These are phyloP conservation scores for Penicillium subrubescens DNA, from an alignment of 495 filamentous ascomycete species.

Conservation along the genomic window DNA sequence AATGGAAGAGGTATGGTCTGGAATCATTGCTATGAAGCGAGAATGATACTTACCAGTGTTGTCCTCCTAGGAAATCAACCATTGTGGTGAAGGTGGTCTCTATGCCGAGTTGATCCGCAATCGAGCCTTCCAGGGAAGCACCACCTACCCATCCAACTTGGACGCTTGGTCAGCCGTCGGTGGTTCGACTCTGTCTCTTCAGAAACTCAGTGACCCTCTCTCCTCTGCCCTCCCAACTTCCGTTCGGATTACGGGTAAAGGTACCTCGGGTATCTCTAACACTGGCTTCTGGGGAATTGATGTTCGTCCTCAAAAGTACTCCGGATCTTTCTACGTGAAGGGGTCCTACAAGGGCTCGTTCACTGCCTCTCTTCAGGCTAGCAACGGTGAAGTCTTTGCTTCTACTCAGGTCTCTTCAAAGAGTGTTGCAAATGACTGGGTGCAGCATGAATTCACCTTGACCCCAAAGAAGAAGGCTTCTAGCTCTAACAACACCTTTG, in stretches of 20 bases:
- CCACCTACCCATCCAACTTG: constrained; percentile 45
- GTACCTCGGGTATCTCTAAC: constrained; percentile 57
- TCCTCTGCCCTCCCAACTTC: constrained; percentile 63
- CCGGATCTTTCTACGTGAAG: constrained; percentile 60
- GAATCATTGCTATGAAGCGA: neutral
- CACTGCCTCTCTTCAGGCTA: constrained; percentile 33
- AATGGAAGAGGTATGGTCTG: constrained; percentile 54
- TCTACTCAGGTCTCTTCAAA: constrained; percentile 29
- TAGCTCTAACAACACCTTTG: constrained; percentile 65
- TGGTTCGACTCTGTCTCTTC: constrained; percentile 52
- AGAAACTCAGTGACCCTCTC: constrained; percentile 55
- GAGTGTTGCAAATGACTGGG: constrained; percentile 30
- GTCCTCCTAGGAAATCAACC: constrained; percentile 62
- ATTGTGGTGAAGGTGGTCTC: constrained; percentile 75
- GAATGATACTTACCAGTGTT: neutral
- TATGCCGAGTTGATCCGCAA: constrained; percentile 76
- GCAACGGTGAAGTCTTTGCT: constrained; percentile 35
- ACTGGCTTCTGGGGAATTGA: constrained; percentile 66
- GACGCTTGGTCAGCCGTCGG: constrained; percentile 57
- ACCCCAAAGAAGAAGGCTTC: constrained; percentile 45
- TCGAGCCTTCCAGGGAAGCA: constrained; percentile 65
- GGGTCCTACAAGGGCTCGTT: constrained; percentile 39
- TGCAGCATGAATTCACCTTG: constrained; percentile 40
- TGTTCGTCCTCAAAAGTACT: constrained; percentile 54
- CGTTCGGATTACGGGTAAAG: constrained; percentile 53